Evolutionary conservation across 2,329 filamentous ascomycete genomes (phyloP).

Genomic region (Venturia oleaginea): DNA sequence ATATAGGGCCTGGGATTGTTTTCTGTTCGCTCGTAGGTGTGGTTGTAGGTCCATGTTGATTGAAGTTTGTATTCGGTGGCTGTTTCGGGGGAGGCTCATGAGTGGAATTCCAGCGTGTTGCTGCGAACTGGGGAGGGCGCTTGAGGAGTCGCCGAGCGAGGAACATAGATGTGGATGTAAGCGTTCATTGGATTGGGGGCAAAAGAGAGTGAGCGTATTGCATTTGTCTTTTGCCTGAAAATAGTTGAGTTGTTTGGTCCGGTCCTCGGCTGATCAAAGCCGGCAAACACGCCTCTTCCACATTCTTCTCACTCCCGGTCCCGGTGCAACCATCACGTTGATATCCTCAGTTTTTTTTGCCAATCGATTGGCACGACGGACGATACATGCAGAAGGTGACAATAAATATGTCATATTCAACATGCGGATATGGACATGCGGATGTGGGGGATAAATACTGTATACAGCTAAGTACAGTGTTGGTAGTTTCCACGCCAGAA

Average conservation of each 20-base stretch:
- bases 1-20: constrained; percentile 13
- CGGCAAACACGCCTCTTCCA: neutral
- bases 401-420: too few species aligned
- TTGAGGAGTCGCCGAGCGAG: constrained; percentile 6
- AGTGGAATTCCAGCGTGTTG: neutral
- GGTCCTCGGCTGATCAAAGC: neutral
- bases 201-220: neutral
- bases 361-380: too few species aligned
- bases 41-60: neutral
- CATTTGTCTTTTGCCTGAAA: neutral
- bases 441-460: too few species aligned
- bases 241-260: neutral
- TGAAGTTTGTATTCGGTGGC: neutral
- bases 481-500: too few species aligned
- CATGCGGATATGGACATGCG: too few species aligned
- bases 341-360: neutral
- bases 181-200: neutral
- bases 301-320: neutral
- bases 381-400: too few species aligned
- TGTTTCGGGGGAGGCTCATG: neutral
- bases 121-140: neutral
- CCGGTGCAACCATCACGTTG: neutral
- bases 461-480: too few species aligned
- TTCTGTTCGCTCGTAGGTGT: constrained; percentile 1
- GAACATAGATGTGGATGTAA: neutral